phyloP scores from a whole-genome alignment of 176 grass and related monocot genomes.

The Cenchrus purpureus region DNA sequence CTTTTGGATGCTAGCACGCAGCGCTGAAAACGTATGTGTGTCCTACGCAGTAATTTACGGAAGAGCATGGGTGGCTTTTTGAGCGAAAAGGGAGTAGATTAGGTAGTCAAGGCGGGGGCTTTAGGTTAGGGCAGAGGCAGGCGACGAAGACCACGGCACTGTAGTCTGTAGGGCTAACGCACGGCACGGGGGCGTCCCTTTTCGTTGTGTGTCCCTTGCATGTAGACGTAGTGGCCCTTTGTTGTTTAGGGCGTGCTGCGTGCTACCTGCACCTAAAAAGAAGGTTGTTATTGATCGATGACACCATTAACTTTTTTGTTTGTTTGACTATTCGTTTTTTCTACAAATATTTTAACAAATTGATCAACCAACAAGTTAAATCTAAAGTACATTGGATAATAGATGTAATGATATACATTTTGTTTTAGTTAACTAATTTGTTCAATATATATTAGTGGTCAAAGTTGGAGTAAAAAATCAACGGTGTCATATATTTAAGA shows the following conservation, averaged over 20 bases:
- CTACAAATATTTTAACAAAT: too few relatives aligned
- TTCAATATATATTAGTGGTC: too few relatives aligned
- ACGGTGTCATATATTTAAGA: too few relatives aligned
- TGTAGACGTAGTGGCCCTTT: background rate
- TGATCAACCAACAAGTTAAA: too few relatives aligned
- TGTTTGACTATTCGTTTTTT: too few relatives aligned
- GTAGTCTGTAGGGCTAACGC: slow-evolving; percentile 36
- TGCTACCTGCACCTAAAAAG: background rate
- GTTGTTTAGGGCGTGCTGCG: background rate
- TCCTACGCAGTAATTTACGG: background rate
- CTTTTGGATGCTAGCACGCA: slow-evolving; percentile 21
- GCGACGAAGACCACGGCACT: slow-evolving; percentile 36
- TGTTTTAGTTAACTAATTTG: too few relatives aligned
- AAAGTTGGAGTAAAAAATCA: too few relatives aligned
- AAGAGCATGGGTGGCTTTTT: background rate
- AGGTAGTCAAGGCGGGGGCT: slow-evolving; percentile 19
- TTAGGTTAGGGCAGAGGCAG: slow-evolving; percentile 33
- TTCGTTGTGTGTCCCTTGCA: slow-evolving; percentile 20
- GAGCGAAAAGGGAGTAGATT: slow-evolving; percentile 15
- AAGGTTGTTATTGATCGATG: background rate
- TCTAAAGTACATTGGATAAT: too few relatives aligned
- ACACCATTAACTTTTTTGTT: too few relatives aligned
- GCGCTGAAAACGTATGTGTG: background rate
- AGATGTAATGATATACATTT: too few relatives aligned
- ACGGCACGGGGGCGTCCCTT: slow-evolving; percentile 26